Evolutionary conservation across 257 asterid genomes (phyloP).

Genomic region (Apocynum venetum): DNA sequence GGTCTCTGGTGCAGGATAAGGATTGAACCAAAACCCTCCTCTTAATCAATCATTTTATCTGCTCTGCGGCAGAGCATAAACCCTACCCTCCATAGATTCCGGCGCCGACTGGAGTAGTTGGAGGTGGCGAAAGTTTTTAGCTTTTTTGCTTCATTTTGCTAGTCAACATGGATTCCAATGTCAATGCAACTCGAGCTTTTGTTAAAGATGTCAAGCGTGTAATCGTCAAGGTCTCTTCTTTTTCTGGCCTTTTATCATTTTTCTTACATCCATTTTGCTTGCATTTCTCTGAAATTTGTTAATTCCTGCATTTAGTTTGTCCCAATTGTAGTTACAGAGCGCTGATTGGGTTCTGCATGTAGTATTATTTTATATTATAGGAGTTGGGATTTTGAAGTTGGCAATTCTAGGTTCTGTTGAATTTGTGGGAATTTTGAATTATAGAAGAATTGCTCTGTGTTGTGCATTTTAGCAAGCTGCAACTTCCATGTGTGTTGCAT

Average conservation of each 20-base stretch:
- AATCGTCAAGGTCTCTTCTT: slow-evolving; percentile 38
- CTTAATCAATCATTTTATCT: background rate
- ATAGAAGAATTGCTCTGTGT: background rate
- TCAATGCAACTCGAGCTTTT: slow-evolving; percentile 45
- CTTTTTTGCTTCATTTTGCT: background rate
- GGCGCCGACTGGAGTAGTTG: background rate
- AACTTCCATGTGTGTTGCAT: background rate
- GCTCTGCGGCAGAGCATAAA: background rate
- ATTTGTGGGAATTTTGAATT: background rate
- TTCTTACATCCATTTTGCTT: background rate
- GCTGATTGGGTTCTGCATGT: background rate
- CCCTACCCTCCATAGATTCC: background rate
- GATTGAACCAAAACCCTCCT: background rate
- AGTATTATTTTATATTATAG: background rate
- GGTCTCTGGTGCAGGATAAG: background rate
- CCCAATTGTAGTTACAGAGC: background rate
- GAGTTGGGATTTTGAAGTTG: background rate
- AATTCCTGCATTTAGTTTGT: background rate
- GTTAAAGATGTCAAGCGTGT: slow-evolving; percentile 48
- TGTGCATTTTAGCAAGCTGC: background rate
- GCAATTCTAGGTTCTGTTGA: background rate
- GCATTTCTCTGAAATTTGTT: background rate
- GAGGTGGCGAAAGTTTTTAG: background rate
- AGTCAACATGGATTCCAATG: slow-evolving; percentile 18
- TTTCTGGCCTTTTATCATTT: background rate